Conservation (phyloP, 2,329 filamentous ascomycete genomes). For the Sporothrix globosa region DNA sequence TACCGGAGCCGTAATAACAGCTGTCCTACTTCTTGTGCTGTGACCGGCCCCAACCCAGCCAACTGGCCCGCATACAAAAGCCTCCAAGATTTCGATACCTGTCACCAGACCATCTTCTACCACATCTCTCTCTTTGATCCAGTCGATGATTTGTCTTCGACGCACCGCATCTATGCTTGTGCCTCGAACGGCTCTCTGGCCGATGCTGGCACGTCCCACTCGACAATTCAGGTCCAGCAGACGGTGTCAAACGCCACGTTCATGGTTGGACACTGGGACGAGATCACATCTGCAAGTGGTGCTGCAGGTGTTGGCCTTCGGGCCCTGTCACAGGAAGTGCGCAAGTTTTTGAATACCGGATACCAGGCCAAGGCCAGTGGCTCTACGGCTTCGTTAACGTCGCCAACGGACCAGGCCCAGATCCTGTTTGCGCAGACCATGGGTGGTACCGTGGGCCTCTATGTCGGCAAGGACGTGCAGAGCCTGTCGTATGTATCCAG, state of each 20-base stretch:
- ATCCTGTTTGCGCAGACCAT: too few relatives aligned
- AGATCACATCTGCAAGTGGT: too few relatives aligned
- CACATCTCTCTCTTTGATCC: too few relatives aligned
- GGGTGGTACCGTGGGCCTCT: too few relatives aligned
- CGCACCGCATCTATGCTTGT: too few relatives aligned
- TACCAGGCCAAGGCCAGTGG: neutral
- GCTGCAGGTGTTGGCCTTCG: neutral
- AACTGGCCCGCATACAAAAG: slow-evolving; percentile 8
- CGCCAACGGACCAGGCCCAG: neutral
- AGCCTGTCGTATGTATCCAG: too few relatives aligned
- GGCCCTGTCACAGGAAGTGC: neutral
- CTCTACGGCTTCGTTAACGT: neutral
- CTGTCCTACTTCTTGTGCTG: slow-evolving; percentile 4
- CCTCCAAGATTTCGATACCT: neutral
- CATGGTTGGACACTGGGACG: too few relatives aligned
- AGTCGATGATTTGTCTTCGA: too few relatives aligned
- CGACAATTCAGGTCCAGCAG: too few relatives aligned
- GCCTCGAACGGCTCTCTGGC: too few relatives aligned
- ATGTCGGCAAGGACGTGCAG: too few relatives aligned
- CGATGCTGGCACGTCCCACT: neutral
- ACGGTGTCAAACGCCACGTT: too few relatives aligned
- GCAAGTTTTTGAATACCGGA: neutral
- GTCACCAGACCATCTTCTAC: neutral
- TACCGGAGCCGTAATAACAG: slow-evolving; percentile 8
- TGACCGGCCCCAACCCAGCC: slow-evolving; percentile 10